Base-by-base conservation (phyloP, 805 yeast genomes). In the Kuraishia borneana region DNA sequence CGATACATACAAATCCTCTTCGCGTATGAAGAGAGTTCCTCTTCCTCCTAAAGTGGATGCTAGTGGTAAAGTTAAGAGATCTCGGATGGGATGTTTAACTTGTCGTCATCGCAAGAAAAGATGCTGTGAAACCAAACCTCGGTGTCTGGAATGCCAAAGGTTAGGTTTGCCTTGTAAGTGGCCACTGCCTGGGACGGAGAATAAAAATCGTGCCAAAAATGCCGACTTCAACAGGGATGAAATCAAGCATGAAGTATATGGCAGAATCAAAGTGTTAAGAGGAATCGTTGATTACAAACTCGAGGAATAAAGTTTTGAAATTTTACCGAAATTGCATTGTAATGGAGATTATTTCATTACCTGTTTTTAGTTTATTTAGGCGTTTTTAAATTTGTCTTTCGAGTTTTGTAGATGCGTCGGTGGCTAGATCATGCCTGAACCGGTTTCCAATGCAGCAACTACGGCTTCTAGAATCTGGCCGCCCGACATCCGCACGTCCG, bases 31-130 rank as follows among this genome's bases (percentile, higher is more conserved):
- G 12, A 16, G 16, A 10, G 28, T 25, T 6, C 12, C 13, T 25
- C 28, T 25, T 25, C 28, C 28, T 6, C 28, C 20, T 6, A 28
- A 20, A 14, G 12, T 18, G 10, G 30, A 28, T 14, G 30, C 20
- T 7, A 14, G 5, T 28, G 18, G 18, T 5, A 63, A 58, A 40
- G 43, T 61, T n/a, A 70, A 61, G 44, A 58, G 84, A 37, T 73
- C 81, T 13, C 63, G 83, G 46, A 63, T 66, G 64, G 94, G 94
- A 0, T 83, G 94, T 50, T 58, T 79, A 29, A 80, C 94, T 2
- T 83, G 94, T 44, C 68, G 92, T 30, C 72, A 70, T 39, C 56
- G 94, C 18, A 83, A 83, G 61, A 83, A 81, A 50, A 65, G 87
- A 36, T 83, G 94, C 43, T 80, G 83, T 47, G 92, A 83, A 48